Base-by-base conservation (phyloP, 306 rosid species). In the Cicer chorassanicum region DNA sequence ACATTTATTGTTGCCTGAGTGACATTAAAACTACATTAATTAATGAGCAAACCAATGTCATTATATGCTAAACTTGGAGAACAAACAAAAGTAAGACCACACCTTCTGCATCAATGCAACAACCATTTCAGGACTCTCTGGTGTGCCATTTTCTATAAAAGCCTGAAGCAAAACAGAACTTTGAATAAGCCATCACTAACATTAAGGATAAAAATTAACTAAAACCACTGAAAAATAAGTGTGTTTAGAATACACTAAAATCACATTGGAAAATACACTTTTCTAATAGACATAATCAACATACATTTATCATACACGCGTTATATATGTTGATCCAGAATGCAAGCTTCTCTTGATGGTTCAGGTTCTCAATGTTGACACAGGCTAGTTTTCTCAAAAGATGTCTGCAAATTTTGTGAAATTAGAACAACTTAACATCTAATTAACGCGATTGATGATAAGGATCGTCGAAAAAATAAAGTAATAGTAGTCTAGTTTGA, bases 271-370 rank as follows among this genome's bases (percentile, higher is more conserved):
- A 29, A 29, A 29, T 29, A 29, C 4, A 29, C 34, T 29, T 29
- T 29, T 51, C 57, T 39, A 16, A 42, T 14, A 44, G 59, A 48
- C 64, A 63, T 56, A 41, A 63, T 4, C 55, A 62, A 83, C 79
- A 34, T 83, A 94, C 99, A 79, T 92, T 91, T 90, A 92, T 92
- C 97, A 92, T 85, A 88, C 93, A 90, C 34, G 99, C 87, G 84
- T 94, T 94, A 77, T 92, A 92, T 79, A 88, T 83, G 87, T 94
- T 94, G 82, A 94, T 92, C 97, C 99, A 94, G 82, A 94, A 94
- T 4, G 99, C 97, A 73, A 94, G 96, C 85, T 94, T 92, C 86
- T 92, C 95, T 81, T 92, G 99, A 78, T 89, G 95, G 21, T 78
- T 84, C 61, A 88, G 99, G 53, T 63, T 81, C 65, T 85, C 84